Base-by-base conservation (phyloP, 129 eudicot species). In the Apium graveolens region DNA sequence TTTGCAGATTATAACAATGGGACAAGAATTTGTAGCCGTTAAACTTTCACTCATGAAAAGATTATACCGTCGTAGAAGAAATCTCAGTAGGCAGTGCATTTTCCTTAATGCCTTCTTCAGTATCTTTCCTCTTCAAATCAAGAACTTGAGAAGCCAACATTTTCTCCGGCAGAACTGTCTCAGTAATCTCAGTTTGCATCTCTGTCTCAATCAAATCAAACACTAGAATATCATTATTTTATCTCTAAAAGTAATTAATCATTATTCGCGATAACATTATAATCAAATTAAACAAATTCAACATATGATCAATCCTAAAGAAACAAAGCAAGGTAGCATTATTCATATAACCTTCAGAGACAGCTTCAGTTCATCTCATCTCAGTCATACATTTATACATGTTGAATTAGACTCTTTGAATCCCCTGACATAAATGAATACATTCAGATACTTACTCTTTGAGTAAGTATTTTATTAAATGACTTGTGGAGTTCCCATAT, bases 341-440 rank as follows among this genome's bases (percentile, higher is more conserved):
- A 44, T 11, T 5, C 26, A 20, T 1, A 55, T 7, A 57, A 57
- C 41, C 41, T 38, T 38, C 41, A 38, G 41, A 38, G 41, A 38
- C 5, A 38, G 41, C 41, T 38, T 4, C 6, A 38, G 41, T 38
- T 38, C 41, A 38, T 38, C 41, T 38, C 6, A 38, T 38, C 41
- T 38, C 41, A 38, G 41, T 4, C 6, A 38, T 38, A 38, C 5
- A n/a, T n/a, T n/a, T n/a, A 38, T 38, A 38, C 41, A 38, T 2
- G 41, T 38, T 38, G 41, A 38, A 38, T 38, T 38, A 6, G 41
- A 38, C 41, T 38, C 6, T 65, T 68, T n/a, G 20, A 34, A 68
- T 68, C 11, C 73, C 73, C 34, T 68, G 73, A 68, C 73, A 11
- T 66, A 38, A n/a, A 42, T 32, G n/a, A n/a, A n/a, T n/a, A n/a